Percentiles rank a stretch among this genome's conserved stretches.
phyloP scores from a whole-genome alignment of 495 filamentous ascomycete genomes.

The Penicillium antarcticum region DNA sequence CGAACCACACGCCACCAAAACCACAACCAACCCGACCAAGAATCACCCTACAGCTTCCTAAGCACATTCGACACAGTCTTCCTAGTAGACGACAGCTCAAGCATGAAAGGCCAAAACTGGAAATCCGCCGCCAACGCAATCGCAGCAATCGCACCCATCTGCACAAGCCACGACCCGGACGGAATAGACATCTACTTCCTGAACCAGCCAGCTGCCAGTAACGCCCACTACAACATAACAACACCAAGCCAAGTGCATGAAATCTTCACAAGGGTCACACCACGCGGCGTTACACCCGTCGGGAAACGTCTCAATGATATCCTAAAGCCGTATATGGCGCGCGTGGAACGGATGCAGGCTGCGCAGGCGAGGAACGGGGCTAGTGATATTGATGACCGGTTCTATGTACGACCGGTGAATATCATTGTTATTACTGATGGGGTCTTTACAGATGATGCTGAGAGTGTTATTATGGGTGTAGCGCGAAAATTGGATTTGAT shows the following conservation, averaged over 20 bases:
- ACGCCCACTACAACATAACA: constrained; percentile 55
- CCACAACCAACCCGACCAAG: constrained; percentile 6
- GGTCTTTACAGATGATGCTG: constrained; percentile 76
- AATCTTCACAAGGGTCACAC: constrained; percentile 65
- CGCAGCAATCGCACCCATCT: constrained; percentile 76
- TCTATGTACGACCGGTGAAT: constrained; percentile 73
- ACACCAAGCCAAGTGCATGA: constrained; percentile 49
- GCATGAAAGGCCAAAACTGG: constrained; percentile 82
- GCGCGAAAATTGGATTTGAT: constrained; percentile 69
- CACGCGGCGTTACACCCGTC: constrained; percentile 69
- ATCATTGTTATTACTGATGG: constrained; percentile 95
- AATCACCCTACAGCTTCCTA: constrained; percentile 73
- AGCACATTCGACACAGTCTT: constrained; percentile 86
- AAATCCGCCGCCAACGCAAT: constrained; percentile 70
- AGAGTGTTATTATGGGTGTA: constrained; percentile 61
- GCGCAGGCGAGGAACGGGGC: constrained; percentile 36
- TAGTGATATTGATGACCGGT: neutral
- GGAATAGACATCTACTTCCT: constrained; percentile 96
- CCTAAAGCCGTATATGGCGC: constrained; percentile 64
- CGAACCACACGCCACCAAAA: neutral
- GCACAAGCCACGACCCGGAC: constrained; percentile 76
- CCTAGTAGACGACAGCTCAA: constrained; percentile 87
- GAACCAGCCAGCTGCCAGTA: constrained; percentile 49
- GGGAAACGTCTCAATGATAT: constrained; percentile 71
- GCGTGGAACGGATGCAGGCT: constrained; percentile 37